phyloP scores from a whole-genome alignment of 306 rosid genomes.

The Lagenaria siceraria region DNA sequence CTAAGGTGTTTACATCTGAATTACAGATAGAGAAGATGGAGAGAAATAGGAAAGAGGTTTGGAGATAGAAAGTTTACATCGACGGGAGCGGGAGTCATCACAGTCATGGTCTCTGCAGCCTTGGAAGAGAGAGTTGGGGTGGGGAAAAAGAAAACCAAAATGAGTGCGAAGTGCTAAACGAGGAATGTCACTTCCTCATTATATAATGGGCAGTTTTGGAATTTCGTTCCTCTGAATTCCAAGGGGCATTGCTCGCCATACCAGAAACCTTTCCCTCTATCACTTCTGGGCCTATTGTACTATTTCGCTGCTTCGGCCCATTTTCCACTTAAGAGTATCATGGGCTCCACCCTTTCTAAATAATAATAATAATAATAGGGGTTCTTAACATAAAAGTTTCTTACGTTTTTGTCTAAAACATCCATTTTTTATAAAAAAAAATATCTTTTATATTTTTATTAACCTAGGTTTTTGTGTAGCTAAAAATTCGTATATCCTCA shows the following conservation, averaged over 20 bases:
- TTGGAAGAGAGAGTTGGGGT: slow-evolving; percentile 16
- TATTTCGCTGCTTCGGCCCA: not conserved
- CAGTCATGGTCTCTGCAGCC: slow-evolving; percentile 19
- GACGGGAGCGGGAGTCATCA: slow-evolving; percentile 38
- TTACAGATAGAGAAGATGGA: not conserved
- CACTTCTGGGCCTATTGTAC: not conserved
- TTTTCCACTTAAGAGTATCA: not conserved
- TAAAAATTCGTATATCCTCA: too few relatives aligned
- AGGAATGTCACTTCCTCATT: slow-evolving; percentile 2
- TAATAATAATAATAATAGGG: too few relatives aligned
- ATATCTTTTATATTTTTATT: too few relatives aligned
- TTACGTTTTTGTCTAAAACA: too few relatives aligned
- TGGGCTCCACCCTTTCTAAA: not conserved
- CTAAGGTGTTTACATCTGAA: slow-evolving; percentile 12
- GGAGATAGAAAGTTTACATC: slow-evolving; percentile 40
- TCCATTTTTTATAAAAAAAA: too few relatives aligned
- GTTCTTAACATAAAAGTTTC: too few relatives aligned
- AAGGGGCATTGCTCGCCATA: not conserved
- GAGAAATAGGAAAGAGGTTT: not conserved
- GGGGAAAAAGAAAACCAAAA: not conserved
- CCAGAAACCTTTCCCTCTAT: not conserved
- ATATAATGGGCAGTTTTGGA: slow-evolving; percentile 8
- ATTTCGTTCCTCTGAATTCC: not conserved
- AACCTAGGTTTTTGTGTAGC: too few relatives aligned
- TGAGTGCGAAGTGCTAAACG: slow-evolving; percentile 7